These are phyloP conservation scores for Backusella parvicylindrica DNA, from an alignment of 192 early-diverging fungal species.

Conservation along the genomic window DNA sequence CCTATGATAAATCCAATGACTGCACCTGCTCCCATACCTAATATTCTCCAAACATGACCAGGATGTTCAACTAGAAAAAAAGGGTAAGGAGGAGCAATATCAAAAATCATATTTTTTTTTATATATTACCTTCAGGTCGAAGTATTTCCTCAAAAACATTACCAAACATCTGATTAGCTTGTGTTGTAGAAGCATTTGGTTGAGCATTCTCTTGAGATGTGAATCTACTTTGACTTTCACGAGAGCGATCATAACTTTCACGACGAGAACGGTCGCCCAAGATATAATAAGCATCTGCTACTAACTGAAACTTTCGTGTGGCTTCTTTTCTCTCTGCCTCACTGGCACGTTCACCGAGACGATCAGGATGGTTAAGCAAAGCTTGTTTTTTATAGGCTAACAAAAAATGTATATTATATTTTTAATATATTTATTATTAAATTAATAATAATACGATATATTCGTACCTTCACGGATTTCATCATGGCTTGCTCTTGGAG, in stretches of 20 bases:
- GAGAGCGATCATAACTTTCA: constrained; percentile 23
- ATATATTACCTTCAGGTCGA: constrained; percentile 21
- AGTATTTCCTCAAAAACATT: constrained; percentile 35
- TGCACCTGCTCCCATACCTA: constrained; percentile 29
- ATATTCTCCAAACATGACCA: constrained; percentile 21
- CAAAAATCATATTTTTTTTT: neutral
- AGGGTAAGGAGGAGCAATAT: neutral
- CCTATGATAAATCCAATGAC: constrained; percentile 33
- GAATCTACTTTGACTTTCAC: neutral
- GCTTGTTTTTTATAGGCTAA: constrained; percentile 36
- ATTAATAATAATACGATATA: neutral
- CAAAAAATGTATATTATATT: too few species aligned
- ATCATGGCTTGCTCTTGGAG: constrained; percentile 1
- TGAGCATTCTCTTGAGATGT: neutral
- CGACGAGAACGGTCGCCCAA: constrained; percentile 20
- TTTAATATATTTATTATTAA: neutral
- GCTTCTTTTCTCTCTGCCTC: constrained; percentile 18
- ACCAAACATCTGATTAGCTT: constrained; percentile 27
- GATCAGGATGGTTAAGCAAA: constrained; percentile 30
- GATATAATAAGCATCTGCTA: constrained; percentile 34
- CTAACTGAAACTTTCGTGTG: constrained; percentile 21
- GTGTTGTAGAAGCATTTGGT: neutral
- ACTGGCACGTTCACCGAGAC: constrained; percentile 8
- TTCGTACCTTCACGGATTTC: constrained; percentile 23
- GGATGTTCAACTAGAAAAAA: constrained; percentile 24